Evolutionary conservation across 2,329 filamentous ascomycete genomes (phyloP).

Genomic region (Fusarium devonianum): DNA sequence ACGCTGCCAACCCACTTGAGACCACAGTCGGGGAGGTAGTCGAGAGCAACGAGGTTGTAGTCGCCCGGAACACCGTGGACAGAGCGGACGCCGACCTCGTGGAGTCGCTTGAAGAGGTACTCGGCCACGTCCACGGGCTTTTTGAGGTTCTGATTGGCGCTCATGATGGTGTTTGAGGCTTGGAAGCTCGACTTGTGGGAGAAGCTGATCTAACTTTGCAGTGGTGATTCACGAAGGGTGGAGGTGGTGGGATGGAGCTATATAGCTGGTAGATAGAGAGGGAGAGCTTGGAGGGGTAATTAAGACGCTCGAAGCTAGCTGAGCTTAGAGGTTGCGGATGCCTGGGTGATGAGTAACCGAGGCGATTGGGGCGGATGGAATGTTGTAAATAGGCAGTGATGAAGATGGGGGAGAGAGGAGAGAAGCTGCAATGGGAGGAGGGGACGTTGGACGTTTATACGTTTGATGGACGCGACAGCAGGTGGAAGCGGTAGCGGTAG

Average conservation of each 20-base stretch:
- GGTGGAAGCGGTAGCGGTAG: background rate
- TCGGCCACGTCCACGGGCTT: slow-evolving; percentile 68
- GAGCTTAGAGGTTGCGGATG: slow-evolving; percentile 6
- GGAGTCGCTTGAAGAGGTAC: slow-evolving; percentile 71
- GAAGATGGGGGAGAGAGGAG: slow-evolving; percentile 27
- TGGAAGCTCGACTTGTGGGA: too few species aligned
- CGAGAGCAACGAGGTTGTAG: slow-evolving; percentile 74
- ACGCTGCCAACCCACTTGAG: slow-evolving; percentile 73
- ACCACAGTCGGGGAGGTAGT: slow-evolving; percentile 66
- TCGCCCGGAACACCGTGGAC: slow-evolving; percentile 76
- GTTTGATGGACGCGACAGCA: slow-evolving; percentile 16
- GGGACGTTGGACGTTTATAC: slow-evolving; percentile 38
- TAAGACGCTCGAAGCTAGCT: slow-evolving; percentile 3
- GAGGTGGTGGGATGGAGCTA: slow-evolving; percentile 17
- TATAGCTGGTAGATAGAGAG: slow-evolving; percentile 5
- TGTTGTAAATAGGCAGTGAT: slow-evolving; percentile 29
- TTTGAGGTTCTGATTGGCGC: slow-evolving; percentile 47
- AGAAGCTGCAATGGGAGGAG: slow-evolving; percentile 24
- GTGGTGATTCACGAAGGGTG: background rate
- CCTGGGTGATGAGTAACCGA: slow-evolving; percentile 27
- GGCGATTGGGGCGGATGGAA: slow-evolving; percentile 28
- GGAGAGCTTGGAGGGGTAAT: slow-evolving; percentile 7
- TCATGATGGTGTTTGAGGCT: slow-evolving; percentile 26
- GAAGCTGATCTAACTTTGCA: too few species aligned
- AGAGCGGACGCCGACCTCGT: slow-evolving; percentile 69